Base-by-base conservation (phyloP, 306 rosid species). In the Abrus precatorius region DNA sequence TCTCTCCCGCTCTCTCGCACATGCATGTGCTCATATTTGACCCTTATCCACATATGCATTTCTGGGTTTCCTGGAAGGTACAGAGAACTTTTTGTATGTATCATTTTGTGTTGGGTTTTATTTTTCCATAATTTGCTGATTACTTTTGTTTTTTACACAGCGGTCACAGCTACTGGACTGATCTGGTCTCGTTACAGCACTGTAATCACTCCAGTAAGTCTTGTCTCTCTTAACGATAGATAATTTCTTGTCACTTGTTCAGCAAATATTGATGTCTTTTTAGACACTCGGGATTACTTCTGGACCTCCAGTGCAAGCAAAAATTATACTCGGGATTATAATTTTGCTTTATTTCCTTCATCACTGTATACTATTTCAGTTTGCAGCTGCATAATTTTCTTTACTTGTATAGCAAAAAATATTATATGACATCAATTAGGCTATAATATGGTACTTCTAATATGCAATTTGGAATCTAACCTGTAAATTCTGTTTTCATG, bases 151-250 rank as follows among this genome's bases (percentile, higher is more conserved):
- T 86, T 82, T 61, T 79, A 28, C 69, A 30, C 94, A 95, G 99
- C 97, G 32, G 96, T 95, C 69, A 71, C 93, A 6, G 87, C 89
- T 84, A 91, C 98, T 9, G 99, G 99, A 83, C 3, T 95, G 76
- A 76, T 95, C 80, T 95, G 99, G 99, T 86, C 99, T 14, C 98
- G 99, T 44, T 95, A 95, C 89, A 95, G 99, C 84, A 93, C 96
- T 59, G 97, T 91, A 9, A 91, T 95, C 73, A 93, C 91, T 47
- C 99, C 98, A 20, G 99, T 93, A 90, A 85, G 97, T 87, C 76
- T 75, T 9, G 9, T 73, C 20, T 77, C 28, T 71, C 1, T 29
- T 38, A 2, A 2, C 5, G 3, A 8, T n/a, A 54, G 41, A 73
- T 54, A 8, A 27, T 79, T 75, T 71, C 41, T 55, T 75, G 65